Evolutionary conservation across 306 rosid genomes (phyloP).

Genomic region (Senna tora): DNA sequence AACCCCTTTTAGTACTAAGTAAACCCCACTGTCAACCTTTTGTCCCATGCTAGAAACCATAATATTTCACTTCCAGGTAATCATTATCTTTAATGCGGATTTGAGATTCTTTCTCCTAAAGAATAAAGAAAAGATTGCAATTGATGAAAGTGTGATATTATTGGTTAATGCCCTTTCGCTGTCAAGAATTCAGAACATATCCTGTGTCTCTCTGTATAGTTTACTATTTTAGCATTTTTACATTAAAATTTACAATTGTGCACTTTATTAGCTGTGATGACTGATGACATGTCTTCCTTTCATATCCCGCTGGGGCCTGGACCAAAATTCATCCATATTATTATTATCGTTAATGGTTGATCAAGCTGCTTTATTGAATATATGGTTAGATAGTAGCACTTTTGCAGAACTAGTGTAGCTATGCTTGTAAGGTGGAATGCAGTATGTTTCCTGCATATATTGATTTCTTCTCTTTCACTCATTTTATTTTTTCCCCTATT

Average conservation of each 20-base stretch:
- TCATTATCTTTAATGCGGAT: slow-evolving; percentile 26
- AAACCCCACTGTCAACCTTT: too few species aligned
- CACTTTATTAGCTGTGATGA: background rate
- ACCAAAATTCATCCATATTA: too few species aligned
- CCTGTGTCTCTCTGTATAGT: background rate
- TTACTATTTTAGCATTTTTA: background rate
- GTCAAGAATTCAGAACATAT: background rate
- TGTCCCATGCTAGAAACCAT: slow-evolving; percentile 70
- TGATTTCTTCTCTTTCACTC: background rate
- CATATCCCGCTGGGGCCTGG: too few species aligned
- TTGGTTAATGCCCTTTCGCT: background rate
- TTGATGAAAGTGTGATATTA: slow-evolving; percentile 5
- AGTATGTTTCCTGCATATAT: background rate
- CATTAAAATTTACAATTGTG: background rate
- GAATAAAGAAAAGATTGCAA: slow-evolving; percentile 8
- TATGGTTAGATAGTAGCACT: background rate
- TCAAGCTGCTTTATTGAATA: background rate
- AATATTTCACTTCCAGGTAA: slow-evolving; percentile 75
- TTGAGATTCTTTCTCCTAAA: slow-evolving; percentile 28
- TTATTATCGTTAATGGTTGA: too few species aligned
- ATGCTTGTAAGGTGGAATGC: background rate
- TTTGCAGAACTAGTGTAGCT: background rate
- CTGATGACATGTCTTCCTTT: background rate
- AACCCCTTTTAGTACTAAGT: too few species aligned
- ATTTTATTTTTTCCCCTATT: background rate